Evolutionary conservation across 495 filamentous ascomycete genomes (phyloP).

Genomic region (Ramalina intermedia): DNA sequence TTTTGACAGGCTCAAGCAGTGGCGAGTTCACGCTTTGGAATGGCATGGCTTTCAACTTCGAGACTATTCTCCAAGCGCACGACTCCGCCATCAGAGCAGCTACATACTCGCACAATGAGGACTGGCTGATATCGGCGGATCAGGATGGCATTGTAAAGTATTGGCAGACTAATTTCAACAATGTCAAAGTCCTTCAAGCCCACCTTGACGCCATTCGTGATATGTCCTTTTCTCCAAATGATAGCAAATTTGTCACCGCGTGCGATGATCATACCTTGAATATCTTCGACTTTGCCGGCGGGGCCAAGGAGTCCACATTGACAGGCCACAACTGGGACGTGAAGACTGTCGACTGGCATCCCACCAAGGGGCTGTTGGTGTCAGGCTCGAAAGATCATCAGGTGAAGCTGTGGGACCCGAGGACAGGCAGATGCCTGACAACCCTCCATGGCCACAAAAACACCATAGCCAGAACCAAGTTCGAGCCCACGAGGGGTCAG

Average conservation of each 20-base stretch:
- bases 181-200: conserved; percentile 85
- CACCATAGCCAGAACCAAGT: conserved; percentile 75
- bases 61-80: conserved; percentile 97
- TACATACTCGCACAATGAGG: conserved; percentile 82
- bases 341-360: conserved; percentile 94
- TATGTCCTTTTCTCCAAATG: conserved; percentile 83
- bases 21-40: conserved; percentile 99
- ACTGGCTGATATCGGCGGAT: conserved; percentile 93
- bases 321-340: conserved; percentile 92
- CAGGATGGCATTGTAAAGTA: conserved; percentile 94
- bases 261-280: conserved; percentile 87
- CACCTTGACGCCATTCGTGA: conserved; percentile 82
- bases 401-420: conserved; percentile 94
- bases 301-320: conserved; percentile 62
- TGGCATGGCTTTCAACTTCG: conserved; percentile 96
- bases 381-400: conserved; percentile 95
- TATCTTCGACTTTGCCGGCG: conserved; percentile 91
- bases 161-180: conserved; percentile 99
- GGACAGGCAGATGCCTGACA: conserved; percentile 75
- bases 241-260: conserved; percentile 89
- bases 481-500: conserved; percentile 68
- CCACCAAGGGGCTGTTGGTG: conserved; percentile 82
- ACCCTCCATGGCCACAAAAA: conserved; percentile 97
- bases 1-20: conserved; percentile 86
- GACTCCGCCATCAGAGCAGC: conserved; percentile 82